Conservation (phyloP, 1,139 yeast genomes). For the Martiniozyma asiatica region DNA sequence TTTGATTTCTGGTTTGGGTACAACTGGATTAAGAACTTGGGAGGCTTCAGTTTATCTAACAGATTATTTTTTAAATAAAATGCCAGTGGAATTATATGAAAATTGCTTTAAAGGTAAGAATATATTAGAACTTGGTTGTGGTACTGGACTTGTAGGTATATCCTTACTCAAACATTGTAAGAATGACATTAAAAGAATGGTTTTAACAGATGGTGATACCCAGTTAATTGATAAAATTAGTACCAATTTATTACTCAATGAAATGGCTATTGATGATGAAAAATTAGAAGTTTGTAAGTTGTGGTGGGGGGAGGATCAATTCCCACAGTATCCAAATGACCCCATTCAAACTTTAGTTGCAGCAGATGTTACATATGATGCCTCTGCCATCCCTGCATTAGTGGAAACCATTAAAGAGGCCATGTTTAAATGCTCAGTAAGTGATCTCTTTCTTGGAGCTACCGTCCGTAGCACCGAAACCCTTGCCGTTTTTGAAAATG, state of each 20-base stretch:
- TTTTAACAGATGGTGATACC: conserved; percentile 71
- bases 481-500: conserved; percentile 36
- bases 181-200: conserved; percentile 22
- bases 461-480: conserved; percentile 61
- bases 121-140: conserved; percentile 73
- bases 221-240: conserved; percentile 42
- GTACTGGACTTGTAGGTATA: conserved; percentile 78
- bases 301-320: conserved; percentile 49
- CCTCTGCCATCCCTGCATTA: conserved; percentile 44
- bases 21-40: conserved; percentile 91
- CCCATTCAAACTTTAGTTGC: conserved; percentile 51
- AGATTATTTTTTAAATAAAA: conserved; percentile 28
- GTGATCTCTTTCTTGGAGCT: conserved; percentile 47
- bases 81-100: background rate
- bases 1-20: conserved; percentile 58
- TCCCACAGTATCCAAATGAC: conserved; percentile 23
- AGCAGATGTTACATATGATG: conserved; percentile 82
- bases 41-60: conserved; percentile 75
- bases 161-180: conserved; percentile 27
- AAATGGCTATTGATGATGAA: conserved; percentile 12
- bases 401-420: conserved; percentile 33
- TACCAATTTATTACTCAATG: conserved; percentile 37
- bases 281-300: conserved; percentile 29
- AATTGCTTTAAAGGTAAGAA: conserved; percentile 15
- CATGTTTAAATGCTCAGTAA: conserved; percentile 15